Percentiles rank a stretch among this genome's conserved stretches.
These are phyloP conservation scores for Cokeromyces recurvatus DNA, from an alignment of 371 early-diverging fungal genomes.

Conservation along the genomic window DNA sequence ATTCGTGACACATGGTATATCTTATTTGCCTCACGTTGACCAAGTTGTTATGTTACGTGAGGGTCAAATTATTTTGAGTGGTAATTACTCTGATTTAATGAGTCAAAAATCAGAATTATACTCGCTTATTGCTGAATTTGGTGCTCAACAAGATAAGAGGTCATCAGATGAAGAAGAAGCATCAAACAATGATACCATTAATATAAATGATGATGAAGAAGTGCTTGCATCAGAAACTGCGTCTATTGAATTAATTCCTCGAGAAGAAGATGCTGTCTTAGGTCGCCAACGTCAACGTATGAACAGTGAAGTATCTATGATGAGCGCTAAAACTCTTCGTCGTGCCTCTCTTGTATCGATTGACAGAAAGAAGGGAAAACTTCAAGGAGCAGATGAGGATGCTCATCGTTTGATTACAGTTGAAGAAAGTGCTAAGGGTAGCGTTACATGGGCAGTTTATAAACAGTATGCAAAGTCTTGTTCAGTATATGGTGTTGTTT, in stretches of 20 bases:
- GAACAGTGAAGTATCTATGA: slow-evolving; percentile 32
- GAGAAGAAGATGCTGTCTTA: slow-evolving; percentile 33
- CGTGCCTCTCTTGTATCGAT: slow-evolving; percentile 55
- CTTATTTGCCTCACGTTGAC: slow-evolving; percentile 68
- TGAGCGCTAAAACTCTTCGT: slow-evolving; percentile 44
- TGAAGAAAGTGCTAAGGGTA: slow-evolving; percentile 79
- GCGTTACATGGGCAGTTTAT: slow-evolving; percentile 73
- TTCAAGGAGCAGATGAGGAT: slow-evolving; percentile 14
- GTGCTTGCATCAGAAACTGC: slow-evolving; percentile 21
- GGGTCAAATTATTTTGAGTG: slow-evolving; percentile 75
- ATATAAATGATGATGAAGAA: slow-evolving; percentile 12
- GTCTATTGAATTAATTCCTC: slow-evolving; percentile 28
- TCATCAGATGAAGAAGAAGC: slow-evolving; percentile 13
- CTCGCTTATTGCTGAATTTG: slow-evolving; percentile 43
- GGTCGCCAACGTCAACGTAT: slow-evolving; percentile 32
- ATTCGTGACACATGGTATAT: slow-evolving; percentile 90
- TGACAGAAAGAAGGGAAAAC: slow-evolving; percentile 7
- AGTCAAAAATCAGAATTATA: slow-evolving; percentile 52
- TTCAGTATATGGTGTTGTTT: slow-evolving; percentile 45
- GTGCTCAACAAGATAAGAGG: slow-evolving; percentile 23
- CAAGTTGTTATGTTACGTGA: slow-evolving; percentile 69
- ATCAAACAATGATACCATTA: slow-evolving; percentile 5
- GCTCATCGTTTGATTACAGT: slow-evolving; percentile 54
- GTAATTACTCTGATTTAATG: slow-evolving; percentile 67
- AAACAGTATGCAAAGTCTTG: slow-evolving; percentile 75